phyloP scores from a whole-genome alignment of 2,329 filamentous ascomycete species.

The Penicillium palitans region DNA sequence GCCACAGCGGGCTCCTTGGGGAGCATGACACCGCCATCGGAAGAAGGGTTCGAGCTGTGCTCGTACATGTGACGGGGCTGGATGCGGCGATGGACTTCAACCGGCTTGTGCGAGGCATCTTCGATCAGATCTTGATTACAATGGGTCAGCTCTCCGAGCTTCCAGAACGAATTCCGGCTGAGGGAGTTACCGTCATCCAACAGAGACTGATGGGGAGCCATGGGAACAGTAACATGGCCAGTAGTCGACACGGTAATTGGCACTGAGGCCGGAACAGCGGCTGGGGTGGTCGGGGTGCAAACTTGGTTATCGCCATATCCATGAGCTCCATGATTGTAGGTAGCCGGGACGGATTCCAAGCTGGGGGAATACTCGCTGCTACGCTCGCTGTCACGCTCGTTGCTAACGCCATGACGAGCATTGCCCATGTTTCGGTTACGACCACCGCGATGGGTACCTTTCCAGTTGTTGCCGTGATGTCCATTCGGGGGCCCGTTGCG shows the following conservation, averaged over 20 bases:
- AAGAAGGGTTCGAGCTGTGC: background rate
- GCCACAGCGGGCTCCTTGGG: conserved; percentile 18
- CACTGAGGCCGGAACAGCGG: background rate
- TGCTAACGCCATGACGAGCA: background rate
- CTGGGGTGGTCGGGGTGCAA: background rate
- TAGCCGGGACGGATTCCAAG: background rate
- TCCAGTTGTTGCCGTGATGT: background rate
- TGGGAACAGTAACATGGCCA: background rate
- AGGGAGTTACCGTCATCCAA: conserved; percentile 2
- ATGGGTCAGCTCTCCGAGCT: background rate
- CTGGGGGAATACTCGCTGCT: background rate
- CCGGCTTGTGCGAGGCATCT: background rate
- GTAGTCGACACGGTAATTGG: background rate
- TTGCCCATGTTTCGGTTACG: background rate
- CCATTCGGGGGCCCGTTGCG: background rate
- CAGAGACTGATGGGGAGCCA: background rate
- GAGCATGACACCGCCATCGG: conserved; percentile 1
- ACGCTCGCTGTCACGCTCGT: background rate
- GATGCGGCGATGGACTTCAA: background rate
- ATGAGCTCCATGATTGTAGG: background rate
- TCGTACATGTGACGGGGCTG: background rate
- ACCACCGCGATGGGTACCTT: background rate
- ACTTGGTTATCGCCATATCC: background rate
- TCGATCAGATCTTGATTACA: background rate
- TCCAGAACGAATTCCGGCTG: background rate